Base-by-base conservation (phyloP, 139 green algal genomes). In the Mesotaenium endlicherianum region DNA sequence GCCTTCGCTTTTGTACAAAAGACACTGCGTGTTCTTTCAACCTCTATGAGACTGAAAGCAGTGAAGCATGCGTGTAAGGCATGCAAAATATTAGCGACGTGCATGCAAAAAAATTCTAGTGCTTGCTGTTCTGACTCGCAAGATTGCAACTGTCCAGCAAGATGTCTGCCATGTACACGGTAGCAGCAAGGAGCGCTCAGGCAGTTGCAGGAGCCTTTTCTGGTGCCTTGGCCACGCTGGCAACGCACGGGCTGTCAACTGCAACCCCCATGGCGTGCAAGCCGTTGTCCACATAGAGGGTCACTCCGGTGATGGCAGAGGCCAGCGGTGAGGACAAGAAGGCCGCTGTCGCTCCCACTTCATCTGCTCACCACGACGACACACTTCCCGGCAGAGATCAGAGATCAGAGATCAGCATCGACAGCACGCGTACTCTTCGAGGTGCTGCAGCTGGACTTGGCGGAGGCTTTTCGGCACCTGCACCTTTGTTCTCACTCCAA, bases 281-380 rank as follows among this genome's bases (percentile, higher is more conserved):
- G 38, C 95, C 95, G 80, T 98, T 97, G 92, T 98, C 95, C 1
- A 97, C 94, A 70, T 94, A 97, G 68, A 97, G 78, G 26, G 69
- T 81, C 39, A 89, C 75, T n/a, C 92, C 93, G 3, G 93, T 97
- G 79, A 97, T 92, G 0, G 94, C 94, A 1, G 92, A 96, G 1
- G 95, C 93, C 36, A 99, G 91, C 0, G 97, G 97, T 0, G 94
- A 98, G 17, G 87, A 81, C 84, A 99, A 91, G 93, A 99, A 99
- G 2, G 94, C 93, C 20, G 96, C 95, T 26, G 75, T 60, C 16
- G 78, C 26, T 53, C 88, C 90, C n/a, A 93, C 78, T 70, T 92
- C 77, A 47, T 81, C 79, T 77, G 86, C 86, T 4, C 4, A 68
- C 6, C 50, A 64, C 26, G 50, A 26, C 11, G 40, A 11, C 50